Evolutionary conservation across 305 asterid species (phyloP).

Genomic region (Fraxinus baroniana): DNA sequence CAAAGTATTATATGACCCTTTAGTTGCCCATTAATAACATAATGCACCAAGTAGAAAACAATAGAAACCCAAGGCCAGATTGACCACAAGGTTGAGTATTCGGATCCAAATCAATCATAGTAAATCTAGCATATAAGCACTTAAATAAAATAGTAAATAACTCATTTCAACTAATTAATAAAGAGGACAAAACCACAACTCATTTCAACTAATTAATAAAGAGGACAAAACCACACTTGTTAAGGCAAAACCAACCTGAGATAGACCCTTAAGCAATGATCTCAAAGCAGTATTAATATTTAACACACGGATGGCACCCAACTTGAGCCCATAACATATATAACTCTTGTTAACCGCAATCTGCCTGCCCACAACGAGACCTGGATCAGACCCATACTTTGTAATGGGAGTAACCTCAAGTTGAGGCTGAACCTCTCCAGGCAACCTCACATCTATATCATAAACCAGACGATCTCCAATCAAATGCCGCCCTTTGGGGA

Average conservation of each 20-base stretch:
- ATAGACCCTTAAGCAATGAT: conserved; percentile 52
- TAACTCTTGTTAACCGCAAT: conserved; percentile 74
- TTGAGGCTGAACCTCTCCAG: conserved; percentile 79
- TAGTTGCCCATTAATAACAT: not conserved
- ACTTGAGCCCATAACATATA: conserved; percentile 70
- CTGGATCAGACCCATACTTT: conserved; percentile 74
- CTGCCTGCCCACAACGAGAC: conserved; percentile 73
- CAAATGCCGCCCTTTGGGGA: conserved; percentile 62
- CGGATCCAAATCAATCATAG: not conserved
- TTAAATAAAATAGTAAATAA: not conserved
- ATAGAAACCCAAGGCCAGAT: not conserved
- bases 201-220: not conserved
- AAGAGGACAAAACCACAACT: not conserved
- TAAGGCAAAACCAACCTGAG: conserved; percentile 39
- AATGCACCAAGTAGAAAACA: not conserved
- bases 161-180: too few relatives aligned
- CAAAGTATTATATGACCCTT: not conserved
- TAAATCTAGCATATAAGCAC: not conserved
- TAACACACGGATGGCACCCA: conserved; percentile 67
- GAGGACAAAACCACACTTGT: not conserved
- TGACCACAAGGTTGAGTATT: not conserved
- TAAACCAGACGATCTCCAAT: conserved; percentile 52
- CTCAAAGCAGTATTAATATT: conserved; percentile 48
- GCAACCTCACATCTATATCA: conserved; percentile 62
- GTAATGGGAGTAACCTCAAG: conserved; percentile 87